Evolutionary conservation across 495 filamentous ascomycete genomes (phyloP).

Genomic region (Trichocladium antarcticum): DNA sequence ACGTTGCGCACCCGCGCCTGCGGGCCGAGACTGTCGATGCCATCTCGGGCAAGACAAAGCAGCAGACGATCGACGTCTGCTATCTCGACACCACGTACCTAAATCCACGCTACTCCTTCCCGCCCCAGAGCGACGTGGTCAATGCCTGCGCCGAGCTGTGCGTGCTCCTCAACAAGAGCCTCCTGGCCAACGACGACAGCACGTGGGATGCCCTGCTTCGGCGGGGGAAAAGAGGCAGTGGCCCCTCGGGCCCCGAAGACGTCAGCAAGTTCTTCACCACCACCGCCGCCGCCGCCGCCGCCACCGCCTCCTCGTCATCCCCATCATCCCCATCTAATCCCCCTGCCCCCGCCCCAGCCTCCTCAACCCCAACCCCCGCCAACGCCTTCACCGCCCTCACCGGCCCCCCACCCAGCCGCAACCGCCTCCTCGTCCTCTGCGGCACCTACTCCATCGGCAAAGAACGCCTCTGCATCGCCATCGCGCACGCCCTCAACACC

Average conservation of each 20-base stretch:
- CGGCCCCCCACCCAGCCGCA: constrained; percentile 1
- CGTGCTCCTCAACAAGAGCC: constrained; percentile 39
- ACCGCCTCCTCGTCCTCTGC: constrained; percentile 75
- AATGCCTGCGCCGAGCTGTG: constrained; percentile 84
- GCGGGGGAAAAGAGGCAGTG: constrained; percentile 12
- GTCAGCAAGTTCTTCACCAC: constrained; percentile 37
- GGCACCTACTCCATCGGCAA: constrained; percentile 98
- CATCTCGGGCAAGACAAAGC: constrained; percentile 54
- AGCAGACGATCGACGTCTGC: constrained; percentile 85
- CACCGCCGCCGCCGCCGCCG: constrained; percentile 3
- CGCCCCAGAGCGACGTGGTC: constrained; percentile 76
- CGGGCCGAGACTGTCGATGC: constrained; percentile 59
- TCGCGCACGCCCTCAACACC: constrained; percentile 71
- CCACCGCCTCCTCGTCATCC: constrained; percentile 1
- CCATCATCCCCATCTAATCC: neutral
- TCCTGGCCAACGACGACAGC: constrained; percentile 22
- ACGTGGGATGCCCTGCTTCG: constrained; percentile 24
- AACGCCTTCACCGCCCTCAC: constrained; percentile 24
- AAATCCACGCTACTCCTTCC: constrained; percentile 91
- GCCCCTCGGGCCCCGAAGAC: constrained; percentile 15
- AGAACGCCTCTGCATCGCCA: constrained; percentile 87
- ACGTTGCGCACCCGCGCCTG: constrained; percentile 72
- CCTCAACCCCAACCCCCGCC: neutral
- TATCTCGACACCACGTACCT: constrained; percentile 98
- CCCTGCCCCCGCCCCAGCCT: neutral